Evolutionary conservation across 306 rosid genomes (phyloP).

Genomic region (Inga leiocalycina): DNA sequence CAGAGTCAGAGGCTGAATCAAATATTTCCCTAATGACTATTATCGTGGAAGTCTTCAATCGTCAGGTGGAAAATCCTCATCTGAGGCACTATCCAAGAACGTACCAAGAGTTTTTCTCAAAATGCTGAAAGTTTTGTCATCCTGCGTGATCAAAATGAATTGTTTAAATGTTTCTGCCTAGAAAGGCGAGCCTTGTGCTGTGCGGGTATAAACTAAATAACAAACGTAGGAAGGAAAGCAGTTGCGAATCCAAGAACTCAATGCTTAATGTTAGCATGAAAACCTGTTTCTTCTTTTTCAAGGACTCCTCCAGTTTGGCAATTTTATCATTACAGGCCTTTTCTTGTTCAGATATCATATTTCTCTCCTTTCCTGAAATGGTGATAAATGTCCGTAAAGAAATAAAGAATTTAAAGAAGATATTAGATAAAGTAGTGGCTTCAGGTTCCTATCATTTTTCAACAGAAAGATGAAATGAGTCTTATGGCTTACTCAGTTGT

Average conservation of each 20-base stretch:
- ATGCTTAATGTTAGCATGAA: background rate
- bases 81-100: slow-evolving; percentile 72
- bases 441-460: background rate
- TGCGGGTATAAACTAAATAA: background rate
- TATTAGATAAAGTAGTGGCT: background rate
- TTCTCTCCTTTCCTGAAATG: slow-evolving; percentile 76
- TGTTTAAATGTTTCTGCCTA: slow-evolving; percentile 17
- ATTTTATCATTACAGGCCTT: slow-evolving; percentile 70
- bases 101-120: slow-evolving; percentile 89
- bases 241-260: slow-evolving; percentile 14
- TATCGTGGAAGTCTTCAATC: slow-evolving; percentile 50
- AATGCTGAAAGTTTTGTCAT: slow-evolving; percentile 83
- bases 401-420: no score
- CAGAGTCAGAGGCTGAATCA: slow-evolving; percentile 15
- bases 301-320: slow-evolving; percentile 72
- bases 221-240: slow-evolving; percentile 4
- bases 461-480: background rate
- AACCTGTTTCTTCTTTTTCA: slow-evolving; percentile 91
- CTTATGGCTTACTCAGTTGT: slow-evolving; percentile 72
- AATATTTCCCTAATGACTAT: background rate
- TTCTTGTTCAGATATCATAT: slow-evolving; percentile 76
- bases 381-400: slow-evolving; percentile 7
- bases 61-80: slow-evolving; percentile 84
- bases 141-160: slow-evolving; percentile 49
- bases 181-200: background rate